Evolutionary conservation across 129 eudicot species (phyloP).

Genomic region (Smallanthus sonchifolius): DNA sequence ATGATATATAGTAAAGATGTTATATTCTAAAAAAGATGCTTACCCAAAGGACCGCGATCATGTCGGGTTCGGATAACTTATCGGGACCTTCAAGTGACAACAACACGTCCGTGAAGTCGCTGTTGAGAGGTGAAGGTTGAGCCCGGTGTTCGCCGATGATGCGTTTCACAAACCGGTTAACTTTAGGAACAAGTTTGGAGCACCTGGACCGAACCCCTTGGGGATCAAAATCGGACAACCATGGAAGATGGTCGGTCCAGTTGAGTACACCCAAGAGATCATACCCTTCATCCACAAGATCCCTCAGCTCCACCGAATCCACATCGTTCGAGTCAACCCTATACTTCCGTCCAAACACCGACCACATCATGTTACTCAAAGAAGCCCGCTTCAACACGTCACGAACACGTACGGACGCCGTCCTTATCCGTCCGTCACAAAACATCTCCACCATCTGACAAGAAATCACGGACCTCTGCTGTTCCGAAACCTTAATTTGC

Average conservation of each 20-base stretch:
- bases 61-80: constrained; percentile 73
- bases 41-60: constrained; percentile 97
- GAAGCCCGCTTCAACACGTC: constrained; percentile 71
- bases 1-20: too few species aligned
- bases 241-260: constrained; percentile 88
- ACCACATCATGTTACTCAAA: constrained; percentile 81
- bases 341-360: constrained; percentile 70
- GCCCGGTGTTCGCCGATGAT: constrained; percentile 60
- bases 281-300: constrained; percentile 82
- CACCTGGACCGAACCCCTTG: constrained; percentile 75
- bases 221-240: constrained; percentile 56
- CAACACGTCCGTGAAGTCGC: constrained; percentile 76
- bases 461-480: constrained; percentile 42
- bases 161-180: constrained; percentile 59
- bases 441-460: constrained; percentile 46
- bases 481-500: constrained; percentile 54
- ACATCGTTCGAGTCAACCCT: constrained; percentile 13
- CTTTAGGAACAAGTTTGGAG: constrained; percentile 62
- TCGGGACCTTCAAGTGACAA: constrained; percentile 62
- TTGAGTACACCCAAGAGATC: constrained; percentile 64
- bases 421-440: neutral
- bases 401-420: constrained; percentile 35
- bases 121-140: constrained; percentile 13
- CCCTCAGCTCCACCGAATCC: constrained; percentile 50
- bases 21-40: neutral